These are phyloP conservation scores for Colletotrichum theobromicola DNA, from an alignment of 2,329 filamentous ascomycete genomes.

Conservation along the genomic window DNA sequence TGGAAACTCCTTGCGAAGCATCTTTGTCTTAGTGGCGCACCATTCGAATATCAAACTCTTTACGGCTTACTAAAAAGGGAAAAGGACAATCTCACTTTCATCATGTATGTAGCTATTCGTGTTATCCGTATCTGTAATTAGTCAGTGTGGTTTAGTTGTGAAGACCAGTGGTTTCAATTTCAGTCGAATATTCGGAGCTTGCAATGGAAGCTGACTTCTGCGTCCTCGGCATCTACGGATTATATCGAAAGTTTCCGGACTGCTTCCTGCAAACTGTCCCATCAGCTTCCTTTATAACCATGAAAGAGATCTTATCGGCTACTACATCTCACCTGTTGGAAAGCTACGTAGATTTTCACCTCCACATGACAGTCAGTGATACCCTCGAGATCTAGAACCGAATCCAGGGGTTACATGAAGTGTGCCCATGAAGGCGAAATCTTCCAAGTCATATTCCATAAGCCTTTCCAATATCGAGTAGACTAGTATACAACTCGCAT, in stretches of 20 bases:
- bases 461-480: not conserved
- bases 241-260: not conserved
- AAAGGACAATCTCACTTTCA: not conserved
- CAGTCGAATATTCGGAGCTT: not conserved
- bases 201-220: not conserved
- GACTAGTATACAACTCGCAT: not conserved
- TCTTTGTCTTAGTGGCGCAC: not conserved
- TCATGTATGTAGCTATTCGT: not conserved
- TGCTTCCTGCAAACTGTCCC: not conserved
- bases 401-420: not conserved
- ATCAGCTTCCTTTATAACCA: not conserved
- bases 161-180: not conserved
- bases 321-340: not conserved
- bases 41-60: not conserved
- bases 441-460: not conserved
- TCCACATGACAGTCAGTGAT: not conserved
- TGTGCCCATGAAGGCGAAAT: not conserved
- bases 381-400: not conserved
- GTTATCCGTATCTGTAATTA: not conserved
- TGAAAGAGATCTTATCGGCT: not conserved
- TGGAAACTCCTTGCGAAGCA: not conserved
- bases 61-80: not conserved
- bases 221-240: not conserved
- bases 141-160: not conserved
- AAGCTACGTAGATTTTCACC: not conserved